These are phyloP conservation scores for Tuber microsphaerosporum DNA, from an alignment of 495 filamentous ascomycete species.

Conservation along the genomic window DNA sequence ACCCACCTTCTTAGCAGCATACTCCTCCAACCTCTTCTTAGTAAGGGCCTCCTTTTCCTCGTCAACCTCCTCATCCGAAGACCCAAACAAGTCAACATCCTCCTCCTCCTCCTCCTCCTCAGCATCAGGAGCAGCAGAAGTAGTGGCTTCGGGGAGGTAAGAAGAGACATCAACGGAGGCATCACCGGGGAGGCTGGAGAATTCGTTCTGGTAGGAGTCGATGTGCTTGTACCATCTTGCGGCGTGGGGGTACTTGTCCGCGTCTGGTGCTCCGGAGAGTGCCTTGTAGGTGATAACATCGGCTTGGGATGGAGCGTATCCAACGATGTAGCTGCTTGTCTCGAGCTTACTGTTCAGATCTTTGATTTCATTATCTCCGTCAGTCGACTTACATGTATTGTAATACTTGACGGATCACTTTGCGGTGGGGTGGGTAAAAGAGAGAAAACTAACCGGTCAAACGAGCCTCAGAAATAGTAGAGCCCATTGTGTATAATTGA, in stretches of 20 bases:
- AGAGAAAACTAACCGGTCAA: constrained; percentile 65
- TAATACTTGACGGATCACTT: neutral
- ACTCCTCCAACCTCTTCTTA: constrained; percentile 82
- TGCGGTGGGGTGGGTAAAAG: constrained; percentile 6
- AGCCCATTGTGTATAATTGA: constrained; percentile 67
- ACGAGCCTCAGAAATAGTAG: constrained; percentile 68
- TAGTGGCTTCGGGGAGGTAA: constrained; percentile 79
- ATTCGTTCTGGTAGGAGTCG: constrained; percentile 79
- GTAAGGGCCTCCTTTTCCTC: constrained; percentile 71
- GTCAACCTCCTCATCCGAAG: constrained; percentile 88
- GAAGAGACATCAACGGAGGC: constrained; percentile 75
- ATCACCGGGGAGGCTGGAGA: constrained; percentile 84
- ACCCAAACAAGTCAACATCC: constrained; percentile 82
- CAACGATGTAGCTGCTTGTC: constrained; percentile 86
- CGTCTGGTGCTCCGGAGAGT: constrained; percentile 64
- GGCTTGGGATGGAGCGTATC: constrained; percentile 88
- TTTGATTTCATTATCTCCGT: constrained; percentile 42
- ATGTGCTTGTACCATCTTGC: constrained; percentile 99
- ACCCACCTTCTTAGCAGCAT: constrained; percentile 85
- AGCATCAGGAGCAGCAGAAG: constrained; percentile 56
- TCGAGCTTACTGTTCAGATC: constrained; percentile 88
- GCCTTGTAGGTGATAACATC: constrained; percentile 93
- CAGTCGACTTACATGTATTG: neutral
- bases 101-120: constrained; percentile 78
- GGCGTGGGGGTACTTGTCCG: constrained; percentile 83